phyloP scores from a whole-genome alignment of 352 stramenopile genomes.

The Hyaloperonospora brassicae region DNA sequence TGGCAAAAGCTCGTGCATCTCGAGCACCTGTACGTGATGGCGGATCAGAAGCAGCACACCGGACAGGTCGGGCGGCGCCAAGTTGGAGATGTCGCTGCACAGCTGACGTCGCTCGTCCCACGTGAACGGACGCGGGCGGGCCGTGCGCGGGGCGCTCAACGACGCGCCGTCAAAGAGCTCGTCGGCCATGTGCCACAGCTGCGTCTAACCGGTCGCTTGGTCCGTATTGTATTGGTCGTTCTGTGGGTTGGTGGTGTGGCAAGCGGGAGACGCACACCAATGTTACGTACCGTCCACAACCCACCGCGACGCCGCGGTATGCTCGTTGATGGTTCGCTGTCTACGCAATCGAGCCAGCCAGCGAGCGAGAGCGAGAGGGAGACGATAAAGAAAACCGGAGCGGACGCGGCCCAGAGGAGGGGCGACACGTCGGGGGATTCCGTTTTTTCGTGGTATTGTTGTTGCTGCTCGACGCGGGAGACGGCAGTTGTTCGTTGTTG shows the following conservation, averaged over 20 bases:
- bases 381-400: conserved; percentile 12
- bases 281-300: not conserved
- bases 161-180: conserved; percentile 24
- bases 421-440: not conserved
- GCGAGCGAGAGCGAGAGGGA: conserved; percentile 10
- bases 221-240: too few species aligned
- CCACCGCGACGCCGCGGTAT: not conserved
- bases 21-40: conserved; percentile 27
- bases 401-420: not conserved
- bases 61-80: conserved; percentile 56
- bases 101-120: conserved; percentile 70
- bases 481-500: too few species aligned
- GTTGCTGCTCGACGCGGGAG: too few species aligned
- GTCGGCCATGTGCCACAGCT: conserved; percentile 14
- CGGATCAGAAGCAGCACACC: conserved; percentile 60
- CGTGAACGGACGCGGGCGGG: conserved; percentile 24
- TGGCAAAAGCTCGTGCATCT: conserved; percentile 25
- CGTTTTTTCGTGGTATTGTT: conserved; percentile 3
- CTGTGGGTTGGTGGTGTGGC: too few species aligned
- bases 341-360: conserved; percentile 16
- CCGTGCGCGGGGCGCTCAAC: conserved; percentile 11
- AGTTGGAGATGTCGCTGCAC: conserved; percentile 54
- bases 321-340: conserved; percentile 3
- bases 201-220: not conserved
- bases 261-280: not conserved